Evolutionary conservation across 148 eudicot genomes (phyloP), one percentile per base, ranked within the genome.

Genomic region (Rhododendron simsii): DNA sequence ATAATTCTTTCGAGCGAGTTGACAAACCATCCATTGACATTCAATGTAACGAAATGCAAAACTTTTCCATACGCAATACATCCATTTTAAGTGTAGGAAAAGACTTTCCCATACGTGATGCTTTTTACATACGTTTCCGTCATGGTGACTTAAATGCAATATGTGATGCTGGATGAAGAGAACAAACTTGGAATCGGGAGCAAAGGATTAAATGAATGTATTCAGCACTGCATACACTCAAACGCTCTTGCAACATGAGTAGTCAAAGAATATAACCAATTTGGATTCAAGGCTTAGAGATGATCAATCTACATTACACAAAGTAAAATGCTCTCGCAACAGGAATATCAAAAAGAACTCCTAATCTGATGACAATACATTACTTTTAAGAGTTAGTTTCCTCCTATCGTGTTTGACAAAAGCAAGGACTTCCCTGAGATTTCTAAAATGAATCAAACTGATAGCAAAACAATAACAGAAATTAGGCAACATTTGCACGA

Each of bases 241-340:
- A 41, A 76, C 2, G 80, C 13, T 39, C 55, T 28, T 13, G 35
- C 59, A 48, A 26, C 50, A 0, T 23, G 21, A 39, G 21, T 44
- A 2, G 55, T 71, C 69, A 84, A 84, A 65, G 86, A 84, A 57
- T 84, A 41, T 18, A 65, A 80, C 47, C 53, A 65, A 83, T 50
- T 79, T 78, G 71, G 41, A 87, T 73, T 39, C 3, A 26, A 50
- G 26, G 83, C 20, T 21, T 63, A 59, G 3, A 16, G 51, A 77
- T 14, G n/a, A 74, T n/a, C 39, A 87, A 77, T 50, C 71, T n/a
- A 87, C 55, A 83, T 85, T 89, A 85, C 89, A 89, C 83, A 35
- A 35, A 35, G 35, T 35, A 35, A 35, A 35, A 35, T 35, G 35
- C 35, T 35, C 35, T 35, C 35, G 1, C 35, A 35, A 35, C 35